Percentiles rank a stretch among this genome's conserved stretches.
phyloP scores from a whole-genome alignment of 441 rosid genomes.

The Rhodomyrtus psidioides region DNA sequence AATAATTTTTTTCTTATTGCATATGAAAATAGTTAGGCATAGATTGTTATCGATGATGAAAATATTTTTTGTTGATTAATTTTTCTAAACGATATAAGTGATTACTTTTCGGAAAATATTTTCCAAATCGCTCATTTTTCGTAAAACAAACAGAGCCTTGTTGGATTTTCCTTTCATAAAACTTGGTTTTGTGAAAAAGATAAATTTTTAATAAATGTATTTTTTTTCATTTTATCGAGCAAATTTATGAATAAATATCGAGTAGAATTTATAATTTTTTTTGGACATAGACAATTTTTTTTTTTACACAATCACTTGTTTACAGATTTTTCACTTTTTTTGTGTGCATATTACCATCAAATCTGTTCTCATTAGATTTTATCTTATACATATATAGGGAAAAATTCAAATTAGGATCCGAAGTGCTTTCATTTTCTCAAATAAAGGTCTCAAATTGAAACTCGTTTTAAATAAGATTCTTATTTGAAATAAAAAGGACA shows the following conservation, averaged over 20 bases:
- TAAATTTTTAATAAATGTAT: not conserved
- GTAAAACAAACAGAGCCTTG: too few relatives aligned
- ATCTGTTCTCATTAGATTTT: not conserved
- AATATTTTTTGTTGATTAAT: too few relatives aligned
- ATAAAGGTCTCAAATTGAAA: rapidly evolving
- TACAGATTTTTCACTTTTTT: not conserved
- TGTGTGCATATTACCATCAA: not conserved
- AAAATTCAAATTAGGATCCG: rapidly evolving
- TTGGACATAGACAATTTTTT: not conserved
- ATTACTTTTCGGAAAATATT: too few relatives aligned
- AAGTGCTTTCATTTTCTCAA: too few relatives aligned
- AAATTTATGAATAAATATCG: not conserved
- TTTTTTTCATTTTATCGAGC: not conserved
- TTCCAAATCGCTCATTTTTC: too few relatives aligned
- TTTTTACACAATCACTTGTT: not conserved
- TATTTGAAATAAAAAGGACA: too few relatives aligned
- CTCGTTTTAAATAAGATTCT: too few relatives aligned
- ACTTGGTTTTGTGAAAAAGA: not conserved
- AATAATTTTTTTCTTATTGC: too few relatives aligned
- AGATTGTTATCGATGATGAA: too few relatives aligned
- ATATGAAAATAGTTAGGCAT: too few relatives aligned
- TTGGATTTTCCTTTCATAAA: not conserved
- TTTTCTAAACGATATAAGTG: too few relatives aligned
- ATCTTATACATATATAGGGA: not conserved
- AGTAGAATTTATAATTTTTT: not conserved